Conservation (phyloP, 352 stramenopile species). For the Phytophthora citricola region DNA sequence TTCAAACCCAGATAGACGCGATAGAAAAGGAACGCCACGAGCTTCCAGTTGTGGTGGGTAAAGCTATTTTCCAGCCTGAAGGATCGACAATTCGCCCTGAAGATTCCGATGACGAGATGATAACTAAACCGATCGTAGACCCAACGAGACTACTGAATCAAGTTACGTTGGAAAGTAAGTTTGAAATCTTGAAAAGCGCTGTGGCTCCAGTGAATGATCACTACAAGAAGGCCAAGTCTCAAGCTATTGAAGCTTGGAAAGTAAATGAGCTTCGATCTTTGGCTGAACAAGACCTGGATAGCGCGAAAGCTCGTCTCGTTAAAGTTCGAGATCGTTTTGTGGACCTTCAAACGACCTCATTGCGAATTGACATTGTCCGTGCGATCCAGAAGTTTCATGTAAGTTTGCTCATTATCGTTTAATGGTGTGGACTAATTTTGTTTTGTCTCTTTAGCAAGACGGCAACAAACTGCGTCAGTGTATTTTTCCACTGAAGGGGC, state of each 20-base stretch:
- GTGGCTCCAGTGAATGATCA: constrained; percentile 60
- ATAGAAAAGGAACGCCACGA: constrained; percentile 45
- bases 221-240: constrained; percentile 56
- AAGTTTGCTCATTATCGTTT: constrained; percentile 16
- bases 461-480: constrained; percentile 51
- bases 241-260: constrained; percentile 71
- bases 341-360: constrained; percentile 52
- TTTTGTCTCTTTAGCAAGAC: constrained; percentile 45
- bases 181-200: constrained; percentile 63
- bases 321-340: constrained; percentile 61
- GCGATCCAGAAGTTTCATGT: constrained; percentile 51
- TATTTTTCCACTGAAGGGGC: constrained; percentile 66
- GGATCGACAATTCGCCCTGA: neutral
- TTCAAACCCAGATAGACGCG: constrained; percentile 38
- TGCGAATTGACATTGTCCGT: constrained; percentile 51
- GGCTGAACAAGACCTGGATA: constrained; percentile 66
- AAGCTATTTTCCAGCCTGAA: constrained; percentile 51
- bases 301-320: constrained; percentile 57
- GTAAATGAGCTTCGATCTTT: constrained; percentile 52
- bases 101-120: neutral
- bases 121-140: constrained; percentile 39
- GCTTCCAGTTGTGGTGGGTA: constrained; percentile 66
- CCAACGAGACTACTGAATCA: constrained; percentile 49
- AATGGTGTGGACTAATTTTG: neutral
- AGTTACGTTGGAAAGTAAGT: constrained; percentile 69